Base-by-base conservation (phyloP, 768 basidiomycete species). In the Hygrophoropsis aurantiaca region DNA sequence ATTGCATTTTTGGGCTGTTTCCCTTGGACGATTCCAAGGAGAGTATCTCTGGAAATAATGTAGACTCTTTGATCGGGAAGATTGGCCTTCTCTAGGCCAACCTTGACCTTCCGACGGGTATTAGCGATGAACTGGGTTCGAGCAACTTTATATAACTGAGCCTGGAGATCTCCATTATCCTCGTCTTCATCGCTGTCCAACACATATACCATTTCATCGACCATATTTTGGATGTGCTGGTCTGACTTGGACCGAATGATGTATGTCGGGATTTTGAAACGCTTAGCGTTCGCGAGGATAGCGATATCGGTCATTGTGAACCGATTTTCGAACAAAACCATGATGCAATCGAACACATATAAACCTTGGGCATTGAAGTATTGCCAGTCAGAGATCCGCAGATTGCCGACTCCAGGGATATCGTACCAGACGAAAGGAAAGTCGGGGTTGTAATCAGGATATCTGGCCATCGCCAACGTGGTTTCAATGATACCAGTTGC, bases 351-450 rank as follows among this genome's bases (percentile, higher is more conserved):
- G n/a, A n/a, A n/a, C n/a, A 67, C 56, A 41, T 60, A 71, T 25
- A 71, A 58, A 10, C 69, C 69, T 37, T 70, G 65, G 10, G 63
- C 57, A 26, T 68, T 68, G 51, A 72, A 71, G 47, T 71, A 72
- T 27, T 67, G 59, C 66, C 66, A 71, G 42, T 66, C 67, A 18
- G 65, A 59, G 38, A 68, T 52, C 30, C 54, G 58, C 15, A 63
- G 46, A 2, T 70, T 71, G 5, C 65, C 68, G 7, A 69, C 69
- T 15, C 70, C 70, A 0, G 70, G 70, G 20, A 71, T 46, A 30
- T 71, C 69, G 42, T 66, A 72, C 70, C 71, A 72, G n/a, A 59
- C 58, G 36, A 65, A 56, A 18, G 53, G 58, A 45, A 56, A 48
- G 35, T 42, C 38, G 5, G 59, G 46, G 18, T 47, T 59, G 13